Conservation (phyloP, 2,329 filamentous ascomycete species). For the Cladosporium cucumerinum region DNA sequence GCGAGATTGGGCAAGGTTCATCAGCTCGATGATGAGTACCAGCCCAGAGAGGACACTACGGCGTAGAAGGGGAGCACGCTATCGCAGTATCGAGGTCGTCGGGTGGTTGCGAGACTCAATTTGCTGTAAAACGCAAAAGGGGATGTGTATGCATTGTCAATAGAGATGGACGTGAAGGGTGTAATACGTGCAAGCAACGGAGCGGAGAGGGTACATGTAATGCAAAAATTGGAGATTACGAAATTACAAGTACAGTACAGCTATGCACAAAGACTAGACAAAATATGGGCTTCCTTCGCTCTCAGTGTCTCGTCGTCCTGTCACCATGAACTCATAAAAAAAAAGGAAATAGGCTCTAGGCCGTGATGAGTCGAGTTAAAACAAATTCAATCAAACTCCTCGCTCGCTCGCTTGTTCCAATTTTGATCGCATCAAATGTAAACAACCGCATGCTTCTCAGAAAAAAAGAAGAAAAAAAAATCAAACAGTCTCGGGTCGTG, state of each 20-base stretch:
- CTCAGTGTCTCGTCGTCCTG: background rate
- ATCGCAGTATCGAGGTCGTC: background rate
- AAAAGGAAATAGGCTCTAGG: background rate
- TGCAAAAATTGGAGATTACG: background rate
- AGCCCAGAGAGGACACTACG: background rate
- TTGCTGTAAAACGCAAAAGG: background rate
- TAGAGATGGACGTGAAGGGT: background rate
- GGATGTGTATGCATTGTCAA: background rate
- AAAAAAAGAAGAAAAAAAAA: background rate
- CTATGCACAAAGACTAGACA: constrained; percentile 1
- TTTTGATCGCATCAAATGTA: background rate
- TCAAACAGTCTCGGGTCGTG: background rate
- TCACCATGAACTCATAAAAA: background rate
- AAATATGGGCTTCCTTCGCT: background rate
- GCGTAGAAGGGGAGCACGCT: background rate
- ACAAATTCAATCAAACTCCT: background rate
- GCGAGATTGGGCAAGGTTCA: constrained; percentile 33
- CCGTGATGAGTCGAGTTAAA: background rate
- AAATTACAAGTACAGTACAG: constrained; percentile 12
- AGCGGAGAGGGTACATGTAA: background rate
- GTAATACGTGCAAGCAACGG: background rate
- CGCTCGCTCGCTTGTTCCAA: background rate
- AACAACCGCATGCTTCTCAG: background rate
- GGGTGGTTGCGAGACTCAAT: background rate
- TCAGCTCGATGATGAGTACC: constrained; percentile 27